Conservation (phyloP, 495 filamentous ascomycete species). For the Sordaria brevicollis region DNA sequence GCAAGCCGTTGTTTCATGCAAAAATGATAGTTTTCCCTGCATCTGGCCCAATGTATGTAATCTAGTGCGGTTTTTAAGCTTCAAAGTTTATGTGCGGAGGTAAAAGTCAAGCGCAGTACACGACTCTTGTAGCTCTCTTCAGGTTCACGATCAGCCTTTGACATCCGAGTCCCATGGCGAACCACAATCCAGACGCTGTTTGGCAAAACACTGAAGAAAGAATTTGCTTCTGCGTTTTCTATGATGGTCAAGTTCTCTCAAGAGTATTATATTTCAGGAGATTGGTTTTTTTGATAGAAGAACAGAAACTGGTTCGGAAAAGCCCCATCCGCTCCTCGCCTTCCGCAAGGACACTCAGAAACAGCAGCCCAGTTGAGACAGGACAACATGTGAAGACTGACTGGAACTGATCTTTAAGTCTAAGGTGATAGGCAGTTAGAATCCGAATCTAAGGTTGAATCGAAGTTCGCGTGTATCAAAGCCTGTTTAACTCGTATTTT, state of each 20-base stretch:
- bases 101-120: too few relatives aligned
- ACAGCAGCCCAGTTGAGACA: not conserved
- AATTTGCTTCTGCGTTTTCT: too few relatives aligned
- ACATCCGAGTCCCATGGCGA: too few relatives aligned
- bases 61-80: too few relatives aligned
- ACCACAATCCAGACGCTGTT: too few relatives aligned
- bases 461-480: not conserved
- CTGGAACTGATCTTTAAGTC: not conserved
- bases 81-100: too few relatives aligned
- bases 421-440: not conserved
- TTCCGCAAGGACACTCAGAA: not conserved
- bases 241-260: not conserved
- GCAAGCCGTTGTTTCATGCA: too few relatives aligned
- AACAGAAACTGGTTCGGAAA: not conserved
- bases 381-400: not conserved
- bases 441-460: not conserved
- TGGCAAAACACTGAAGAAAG: too few relatives aligned
- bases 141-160: too few relatives aligned
- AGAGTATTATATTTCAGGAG: not conserved
- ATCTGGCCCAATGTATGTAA: too few relatives aligned
- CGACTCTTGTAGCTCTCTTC: too few relatives aligned
- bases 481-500: not conserved
- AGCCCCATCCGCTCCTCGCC: not conserved
- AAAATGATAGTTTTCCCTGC: too few relatives aligned
- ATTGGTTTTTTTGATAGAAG: not conserved